Base-by-base conservation (phyloP, 2,329 filamentous ascomycete species). In the Aspergillus jensenii region DNA sequence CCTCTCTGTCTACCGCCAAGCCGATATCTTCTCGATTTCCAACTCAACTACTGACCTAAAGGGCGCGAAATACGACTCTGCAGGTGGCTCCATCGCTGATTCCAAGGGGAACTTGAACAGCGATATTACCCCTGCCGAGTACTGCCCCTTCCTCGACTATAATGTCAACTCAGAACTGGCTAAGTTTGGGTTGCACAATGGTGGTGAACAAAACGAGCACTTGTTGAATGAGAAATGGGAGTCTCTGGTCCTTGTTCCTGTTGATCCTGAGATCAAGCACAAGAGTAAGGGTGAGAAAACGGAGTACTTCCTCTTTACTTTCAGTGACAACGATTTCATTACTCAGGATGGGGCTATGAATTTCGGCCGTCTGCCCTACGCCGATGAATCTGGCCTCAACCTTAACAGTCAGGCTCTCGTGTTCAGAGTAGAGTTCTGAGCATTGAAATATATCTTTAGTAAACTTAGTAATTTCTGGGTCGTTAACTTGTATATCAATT, bases 141-240 rank as follows among this genome's bases (percentile, higher is more conserved):
- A 89, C 67, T 91, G 88, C 69, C 68, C 81, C 0, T 91, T 87
- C 75, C 67, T 91, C 33, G 85, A 90, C 66, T 87, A 83, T 70
- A 91, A 91, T 68, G 77, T 87, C 59, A 87, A 89, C 62, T 67
- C 75, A 2, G 81, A 91, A 73, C 78, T 91, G 21, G 81, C 79
- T 40, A 82, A 84, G 19, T 91, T 91, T 62, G 84, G 85, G 0
- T 72, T 89, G 4, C 86, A 88, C 65, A 91, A 91, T 64, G 88
- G 88, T 3, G 88, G 87, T 0, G 75, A 72, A 0, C 81, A 87
- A 63, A 82, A 89, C 66, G 66, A 74, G 0, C 74, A 71, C 0
- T 72, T 91, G 37, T 68, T 91, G 69, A 90, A 91, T 65, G 88
- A 91, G 78, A 91, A 91, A 69, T 91, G 89, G 89, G 89, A 92